Conservation (phyloP, 2,329 filamentous ascomycete genomes). For the Monosporascus sp. region DNA sequence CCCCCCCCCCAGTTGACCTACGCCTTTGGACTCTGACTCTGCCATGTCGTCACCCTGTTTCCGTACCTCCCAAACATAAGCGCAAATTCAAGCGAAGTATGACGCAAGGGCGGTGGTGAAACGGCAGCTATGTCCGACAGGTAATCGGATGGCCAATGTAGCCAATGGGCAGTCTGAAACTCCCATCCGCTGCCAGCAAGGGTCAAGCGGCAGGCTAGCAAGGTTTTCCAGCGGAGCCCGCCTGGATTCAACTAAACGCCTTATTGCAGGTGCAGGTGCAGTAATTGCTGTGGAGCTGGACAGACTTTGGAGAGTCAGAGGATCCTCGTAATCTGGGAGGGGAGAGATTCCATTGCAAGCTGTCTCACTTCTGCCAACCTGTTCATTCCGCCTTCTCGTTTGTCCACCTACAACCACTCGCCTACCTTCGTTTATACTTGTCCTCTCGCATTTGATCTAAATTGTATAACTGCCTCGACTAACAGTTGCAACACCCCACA, state of each 20-base stretch:
- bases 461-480: conserved; percentile 8
- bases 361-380: neutral
- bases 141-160: neutral
- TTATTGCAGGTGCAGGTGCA: neutral
- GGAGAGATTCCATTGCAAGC: no score
- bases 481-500: conserved; percentile 34
- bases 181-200: neutral
- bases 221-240: neutral
- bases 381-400: neutral
- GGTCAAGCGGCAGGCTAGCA: neutral
- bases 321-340: no score
- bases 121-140: neutral
- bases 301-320: no score
- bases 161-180: neutral
- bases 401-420: neutral
- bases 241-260: neutral
- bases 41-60: neutral
- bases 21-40: neutral
- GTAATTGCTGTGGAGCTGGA: neutral
- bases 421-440: neutral
- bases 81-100: neutral
- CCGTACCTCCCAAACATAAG: neutral
- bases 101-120: neutral
- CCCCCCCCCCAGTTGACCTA: no score
- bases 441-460: neutral